A percentile compares a stretch with the other conserved stretches of the same genome.
Evolutionary conservation across 2,329 filamentous ascomycete genomes (phyloP).

Genomic region (Exophiala bonariae): DNA sequence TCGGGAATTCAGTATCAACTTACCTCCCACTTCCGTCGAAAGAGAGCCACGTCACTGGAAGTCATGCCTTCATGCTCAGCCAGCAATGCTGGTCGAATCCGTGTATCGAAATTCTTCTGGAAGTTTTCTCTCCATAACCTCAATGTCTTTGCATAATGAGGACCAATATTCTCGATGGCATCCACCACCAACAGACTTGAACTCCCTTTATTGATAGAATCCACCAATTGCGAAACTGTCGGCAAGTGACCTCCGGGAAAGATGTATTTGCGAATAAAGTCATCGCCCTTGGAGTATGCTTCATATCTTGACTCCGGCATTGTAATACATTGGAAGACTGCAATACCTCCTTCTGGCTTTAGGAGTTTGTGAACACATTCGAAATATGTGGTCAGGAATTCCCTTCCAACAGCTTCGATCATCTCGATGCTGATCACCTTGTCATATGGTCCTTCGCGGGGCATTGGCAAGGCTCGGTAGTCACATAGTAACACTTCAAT

Average conservation of each 20-base stretch:
- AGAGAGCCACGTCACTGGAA: slow-evolving; percentile 64
- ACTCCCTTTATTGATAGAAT: slow-evolving; percentile 62
- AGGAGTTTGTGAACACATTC: slow-evolving; percentile 62
- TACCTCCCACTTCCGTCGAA: slow-evolving; percentile 70
- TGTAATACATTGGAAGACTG: slow-evolving; percentile 74
- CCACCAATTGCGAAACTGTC: slow-evolving; percentile 56
- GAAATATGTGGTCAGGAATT: slow-evolving; percentile 69
- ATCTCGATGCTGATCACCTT: slow-evolving; percentile 76
- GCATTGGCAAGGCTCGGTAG: slow-evolving; percentile 62
- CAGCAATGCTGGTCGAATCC: slow-evolving; percentile 62
- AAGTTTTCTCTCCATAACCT: slow-evolving; percentile 69
- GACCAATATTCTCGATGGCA: slow-evolving; percentile 69
- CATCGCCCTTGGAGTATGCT: slow-evolving; percentile 65
- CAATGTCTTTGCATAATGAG: slow-evolving; percentile 70
- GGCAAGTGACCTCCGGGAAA: slow-evolving; percentile 76
- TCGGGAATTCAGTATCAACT: slow-evolving; percentile 25
- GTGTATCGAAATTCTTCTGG: slow-evolving; percentile 59
- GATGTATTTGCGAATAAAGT: slow-evolving; percentile 76
- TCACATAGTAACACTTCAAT: slow-evolving; percentile 69
- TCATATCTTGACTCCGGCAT: slow-evolving; percentile 70
- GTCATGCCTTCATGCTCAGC: slow-evolving; percentile 60
- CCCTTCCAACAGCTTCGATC: slow-evolving; percentile 71
- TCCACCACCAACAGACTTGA: slow-evolving; percentile 65
- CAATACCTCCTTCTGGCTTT: slow-evolving; percentile 65
- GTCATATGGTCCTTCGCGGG: slow-evolving; percentile 58